A percentile compares a stretch with the other conserved stretches of the same genome.
These are phyloP conservation scores for Fusarium sp. DNA, from an alignment of 2,329 filamentous ascomycete species.

Conservation along the genomic window DNA sequence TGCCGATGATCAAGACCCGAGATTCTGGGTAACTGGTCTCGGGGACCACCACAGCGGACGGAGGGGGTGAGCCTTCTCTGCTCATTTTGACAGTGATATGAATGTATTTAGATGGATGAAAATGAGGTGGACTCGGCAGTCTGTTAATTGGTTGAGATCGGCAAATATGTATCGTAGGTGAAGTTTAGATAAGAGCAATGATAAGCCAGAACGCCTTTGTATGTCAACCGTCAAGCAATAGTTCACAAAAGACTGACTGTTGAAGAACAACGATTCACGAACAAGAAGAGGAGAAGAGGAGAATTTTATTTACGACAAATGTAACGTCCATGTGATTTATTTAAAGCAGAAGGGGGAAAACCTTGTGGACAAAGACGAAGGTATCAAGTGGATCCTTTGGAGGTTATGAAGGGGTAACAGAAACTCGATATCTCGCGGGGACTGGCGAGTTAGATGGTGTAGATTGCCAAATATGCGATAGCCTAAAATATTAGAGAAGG, in stretches of 20 bases:
- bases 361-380: conserved; percentile 39
- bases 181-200: conserved; percentile 25
- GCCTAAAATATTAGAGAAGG: conserved; percentile 15
- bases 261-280: not conserved
- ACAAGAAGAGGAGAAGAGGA: conserved; percentile 8
- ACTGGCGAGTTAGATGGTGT: conserved; percentile 43
- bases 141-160: not conserved
- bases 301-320: conserved; percentile 27
- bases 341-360: conserved; percentile 23
- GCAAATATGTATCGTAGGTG: not conserved
- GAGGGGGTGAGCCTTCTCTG: conserved; percentile 12
- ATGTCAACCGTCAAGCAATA: not conserved
- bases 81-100: conserved; percentile 20
- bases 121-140: not conserved
- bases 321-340: conserved; percentile 26
- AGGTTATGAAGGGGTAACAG: conserved; percentile 48
- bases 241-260: not conserved
- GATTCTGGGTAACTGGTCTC: conserved; percentile 71
- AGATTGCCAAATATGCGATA: conserved; percentile 22
- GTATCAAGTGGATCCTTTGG: conserved; percentile 47
- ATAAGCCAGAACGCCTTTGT: not conserved
- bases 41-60: conserved; percentile 21
- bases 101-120: not conserved
- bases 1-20: conserved; percentile 89
- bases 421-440: conserved; percentile 44